phyloP scores from a whole-genome alignment of 108 stramenopile genomes.

The Asterionellopsis glacialis region DNA sequence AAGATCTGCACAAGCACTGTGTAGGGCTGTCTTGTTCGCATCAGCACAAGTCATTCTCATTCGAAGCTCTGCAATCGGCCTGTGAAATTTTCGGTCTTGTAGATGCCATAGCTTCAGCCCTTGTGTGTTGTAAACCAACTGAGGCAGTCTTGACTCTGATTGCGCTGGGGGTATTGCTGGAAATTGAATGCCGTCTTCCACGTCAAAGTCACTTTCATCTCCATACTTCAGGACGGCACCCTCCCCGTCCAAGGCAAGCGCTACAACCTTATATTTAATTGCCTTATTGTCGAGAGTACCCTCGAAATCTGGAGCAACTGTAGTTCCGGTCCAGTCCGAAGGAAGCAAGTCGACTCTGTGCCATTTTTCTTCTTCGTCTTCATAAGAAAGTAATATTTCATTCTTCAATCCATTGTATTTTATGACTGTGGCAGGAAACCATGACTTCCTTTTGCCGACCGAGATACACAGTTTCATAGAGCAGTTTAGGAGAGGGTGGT shows the following conservation, averaged over 20 bases:
- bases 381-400: slow-evolving; percentile 56
- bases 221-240: slow-evolving; percentile 58
- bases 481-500: slow-evolving; percentile 70
- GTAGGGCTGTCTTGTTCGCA: slow-evolving; percentile 59
- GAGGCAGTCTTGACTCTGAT: slow-evolving; percentile 52
- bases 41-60: slow-evolving; percentile 50
- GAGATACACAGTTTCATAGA: slow-evolving; percentile 71
- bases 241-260: slow-evolving; percentile 57
- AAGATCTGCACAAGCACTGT: slow-evolving; percentile 68
- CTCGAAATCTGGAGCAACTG: slow-evolving; percentile 49
- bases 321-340: slow-evolving; percentile 8
- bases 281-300: slow-evolving; percentile 65
- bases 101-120: slow-evolving; percentile 71
- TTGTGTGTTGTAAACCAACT: slow-evolving; percentile 53
- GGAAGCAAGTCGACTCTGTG: slow-evolving; percentile 48
- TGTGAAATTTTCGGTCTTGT: slow-evolving; percentile 77
- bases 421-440: slow-evolving; percentile 65
- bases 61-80: slow-evolving; percentile 79
- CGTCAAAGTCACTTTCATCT: slow-evolving; percentile 72
- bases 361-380: slow-evolving; percentile 81
- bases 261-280: slow-evolving; percentile 63
- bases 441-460: slow-evolving; percentile 66
- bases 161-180: slow-evolving; percentile 71
- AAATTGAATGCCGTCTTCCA: slow-evolving; percentile 49
- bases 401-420: slow-evolving; percentile 60